Conservation (phyloP, 768 basidiomycete genomes). For the Lanmaoa rubissima region DNA sequence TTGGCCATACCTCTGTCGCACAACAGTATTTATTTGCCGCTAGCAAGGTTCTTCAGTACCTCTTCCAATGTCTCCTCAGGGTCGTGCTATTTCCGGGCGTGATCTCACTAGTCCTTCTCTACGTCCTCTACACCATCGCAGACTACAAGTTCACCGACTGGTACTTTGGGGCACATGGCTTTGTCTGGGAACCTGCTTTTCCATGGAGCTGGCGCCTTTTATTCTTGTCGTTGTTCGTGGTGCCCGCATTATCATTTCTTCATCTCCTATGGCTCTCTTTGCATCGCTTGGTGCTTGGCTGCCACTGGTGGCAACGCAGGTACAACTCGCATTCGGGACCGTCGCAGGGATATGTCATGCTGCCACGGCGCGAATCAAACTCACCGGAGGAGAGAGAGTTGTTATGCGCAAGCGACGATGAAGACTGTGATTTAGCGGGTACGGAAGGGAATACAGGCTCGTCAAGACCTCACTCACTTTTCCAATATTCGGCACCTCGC, state of each 20-base stretch:
- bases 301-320: not conserved
- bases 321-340: not conserved
- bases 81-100: not conserved
- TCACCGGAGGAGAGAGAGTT: not conserved
- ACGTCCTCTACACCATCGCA: constrained; percentile 4
- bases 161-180: constrained; percentile 2
- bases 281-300: not conserved
- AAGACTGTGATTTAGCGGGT: not conserved
- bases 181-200: constrained; percentile 20
- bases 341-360: constrained; percentile 8
- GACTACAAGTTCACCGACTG: constrained; percentile 7
- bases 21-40: not conserved
- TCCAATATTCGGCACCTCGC: not conserved
- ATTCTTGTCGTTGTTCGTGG: constrained; percentile 11
- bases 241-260: constrained; percentile 11
- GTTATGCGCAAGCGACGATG: not conserved
- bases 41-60: not conserved
- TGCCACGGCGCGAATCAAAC: constrained; percentile 6
- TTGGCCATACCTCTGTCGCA: not conserved
- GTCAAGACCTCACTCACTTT: not conserved
- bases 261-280: constrained; percentile 7
- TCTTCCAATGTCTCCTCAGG: not conserved
- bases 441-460: not conserved
- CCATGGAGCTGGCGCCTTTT: constrained; percentile 20
- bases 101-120: not conserved